phyloP scores from a whole-genome alignment of 371 early-diverging fungal species.

The Lichtheimia corymbifera region DNA sequence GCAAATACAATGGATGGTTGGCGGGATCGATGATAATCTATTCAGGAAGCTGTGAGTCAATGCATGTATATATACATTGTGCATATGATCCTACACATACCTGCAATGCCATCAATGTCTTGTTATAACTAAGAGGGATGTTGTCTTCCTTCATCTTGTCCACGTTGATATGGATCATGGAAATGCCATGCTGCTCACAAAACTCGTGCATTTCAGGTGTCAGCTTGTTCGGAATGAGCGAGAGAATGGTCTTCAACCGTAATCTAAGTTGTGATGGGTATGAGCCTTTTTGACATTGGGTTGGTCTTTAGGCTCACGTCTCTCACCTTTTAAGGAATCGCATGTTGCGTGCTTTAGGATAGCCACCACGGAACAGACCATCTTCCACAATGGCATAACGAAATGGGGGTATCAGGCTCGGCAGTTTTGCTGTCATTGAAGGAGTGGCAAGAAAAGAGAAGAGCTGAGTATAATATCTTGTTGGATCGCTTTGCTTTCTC shows the following conservation, averaged over 20 bases:
- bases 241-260: conserved; percentile 78
- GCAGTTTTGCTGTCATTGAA: conserved; percentile 26
- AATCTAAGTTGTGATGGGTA: conserved; percentile 48
- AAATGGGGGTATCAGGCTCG: conserved; percentile 81
- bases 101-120: conserved; percentile 75
- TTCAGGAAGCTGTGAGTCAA: background rate
- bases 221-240: conserved; percentile 81
- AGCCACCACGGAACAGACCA: conserved; percentile 83
- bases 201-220: conserved; percentile 65
- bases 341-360: conserved; percentile 82
- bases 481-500: no score
- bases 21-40: conserved; percentile 77
- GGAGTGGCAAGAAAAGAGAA: no score
- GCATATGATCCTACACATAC: conserved; percentile 23
- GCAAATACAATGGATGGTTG: conserved; percentile 82
- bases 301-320: no score
- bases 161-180: conserved; percentile 72
- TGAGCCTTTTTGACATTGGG: background rate
- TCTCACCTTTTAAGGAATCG: conserved; percentile 76
- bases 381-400: conserved; percentile 83
- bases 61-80: no score
- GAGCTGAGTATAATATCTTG: no score
- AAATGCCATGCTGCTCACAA: conserved; percentile 66
- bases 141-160: conserved; percentile 86
- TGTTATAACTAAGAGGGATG: conserved; percentile 80